Base-by-base conservation (phyloP, 768 basidiomycete genomes). In the Leccinum boreale region DNA sequence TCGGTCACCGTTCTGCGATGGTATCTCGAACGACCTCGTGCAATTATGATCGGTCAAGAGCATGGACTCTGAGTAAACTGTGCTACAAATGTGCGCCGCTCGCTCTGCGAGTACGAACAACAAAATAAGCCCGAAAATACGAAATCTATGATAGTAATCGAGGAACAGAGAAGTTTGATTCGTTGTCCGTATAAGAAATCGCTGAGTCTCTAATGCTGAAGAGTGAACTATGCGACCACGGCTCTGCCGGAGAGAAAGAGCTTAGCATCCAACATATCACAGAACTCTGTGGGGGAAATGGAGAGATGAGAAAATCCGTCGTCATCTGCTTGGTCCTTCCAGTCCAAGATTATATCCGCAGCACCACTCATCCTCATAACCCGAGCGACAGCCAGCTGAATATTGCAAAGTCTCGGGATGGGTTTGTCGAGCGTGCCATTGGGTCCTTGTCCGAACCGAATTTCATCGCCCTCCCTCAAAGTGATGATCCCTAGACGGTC, bases 31-130 rank as follows among this genome's bases (percentile, higher is more conserved):
- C 26, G 60, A 67, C 29, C 64, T 83, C n/a, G 74, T 78, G 12
- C 61, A 62, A 6, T 76, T 82, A 54, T 66, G 78, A 52, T 55
- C 63, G 33, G 59, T 50, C 47, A 59, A 65, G 35, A 55, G 75
- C 29, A 69, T 72, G 53, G 74, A 80, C 59, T 77, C 77, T 67
- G 67, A 75, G 80, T 79, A 66, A 23, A 76, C 71, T 49, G 36
- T 50, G 33, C 4, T 42, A n/a, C 11, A 19, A 50, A 28, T 28
- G 28, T 28, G 28, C 28, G 28, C 28, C 28, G 28, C 28, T 28
- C 28, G 28, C 28, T 28, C 28, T 28, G 28, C 8, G 28, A 28
- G 28, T 28, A 28, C 28, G 28, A 28, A 28, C 28, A 28, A 28
- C 8, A 28, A 28, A 28, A 28, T 29, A 29, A 29, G 10, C 29